Evolutionary conservation across 2,329 filamentous ascomycete genomes (phyloP).

Genomic region (Sporothrix mexicana): DNA sequence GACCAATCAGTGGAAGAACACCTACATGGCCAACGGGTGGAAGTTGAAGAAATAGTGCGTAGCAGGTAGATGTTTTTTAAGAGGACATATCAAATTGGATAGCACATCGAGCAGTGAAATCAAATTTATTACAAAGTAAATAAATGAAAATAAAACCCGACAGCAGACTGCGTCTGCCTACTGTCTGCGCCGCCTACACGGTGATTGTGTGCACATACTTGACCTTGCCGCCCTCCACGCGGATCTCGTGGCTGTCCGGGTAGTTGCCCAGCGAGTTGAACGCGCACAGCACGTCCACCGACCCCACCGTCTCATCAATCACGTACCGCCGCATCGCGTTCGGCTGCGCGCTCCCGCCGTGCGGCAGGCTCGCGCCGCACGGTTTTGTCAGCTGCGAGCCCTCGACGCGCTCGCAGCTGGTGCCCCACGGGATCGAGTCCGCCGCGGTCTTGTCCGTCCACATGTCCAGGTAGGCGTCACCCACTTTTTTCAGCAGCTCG

Average conservation of each 20-base stretch:
- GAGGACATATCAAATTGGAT: no score
- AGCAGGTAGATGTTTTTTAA: not conserved
- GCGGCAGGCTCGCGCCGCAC: slow-evolving; percentile 43
- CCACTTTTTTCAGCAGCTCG: slow-evolving; percentile 45
- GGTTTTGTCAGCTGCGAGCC: slow-evolving; percentile 44
- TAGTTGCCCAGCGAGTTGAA: slow-evolving; percentile 45
- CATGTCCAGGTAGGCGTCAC: slow-evolving; percentile 49
- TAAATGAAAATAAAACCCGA: no score
- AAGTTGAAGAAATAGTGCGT: not conserved
- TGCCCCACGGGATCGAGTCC: slow-evolving; percentile 46
- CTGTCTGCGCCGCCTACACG: slow-evolving; percentile 37
- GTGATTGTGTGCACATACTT: slow-evolving; percentile 50
- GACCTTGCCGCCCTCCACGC: slow-evolving; percentile 45
- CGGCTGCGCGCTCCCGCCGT: slow-evolving; percentile 42
- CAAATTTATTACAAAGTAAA: no score
- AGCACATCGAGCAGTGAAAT: no score
- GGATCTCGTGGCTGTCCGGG: slow-evolving; percentile 47
- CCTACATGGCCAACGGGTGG: not conserved
- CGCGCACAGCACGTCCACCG: slow-evolving; percentile 46
- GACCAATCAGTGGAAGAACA: slow-evolving; percentile 11
- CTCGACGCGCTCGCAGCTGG: slow-evolving; percentile 47
- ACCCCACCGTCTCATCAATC: slow-evolving; percentile 46
- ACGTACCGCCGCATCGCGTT: slow-evolving; percentile 16
- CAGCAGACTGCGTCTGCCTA: not conserved
- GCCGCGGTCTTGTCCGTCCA: slow-evolving; percentile 47